These are phyloP conservation scores for Teunomyces barrocoloradensis DNA, from an alignment of 805 yeast species.

Conservation along the genomic window DNA sequence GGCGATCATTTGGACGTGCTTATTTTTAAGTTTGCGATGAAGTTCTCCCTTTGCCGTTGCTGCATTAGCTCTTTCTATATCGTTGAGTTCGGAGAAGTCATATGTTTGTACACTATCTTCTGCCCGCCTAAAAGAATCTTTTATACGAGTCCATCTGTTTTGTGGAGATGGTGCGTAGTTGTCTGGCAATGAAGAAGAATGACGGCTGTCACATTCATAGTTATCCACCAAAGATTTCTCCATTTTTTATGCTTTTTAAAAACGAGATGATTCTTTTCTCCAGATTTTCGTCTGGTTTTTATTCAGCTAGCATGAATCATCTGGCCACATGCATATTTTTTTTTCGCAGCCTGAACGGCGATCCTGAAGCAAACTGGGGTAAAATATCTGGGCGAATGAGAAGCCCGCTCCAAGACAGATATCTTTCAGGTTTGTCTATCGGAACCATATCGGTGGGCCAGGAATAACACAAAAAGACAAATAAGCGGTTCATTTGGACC, in stretches of 20 bases:
- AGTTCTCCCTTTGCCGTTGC: slow-evolving; percentile 27
- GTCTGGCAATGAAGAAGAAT: background rate
- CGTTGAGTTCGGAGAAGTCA: slow-evolving; percentile 11
- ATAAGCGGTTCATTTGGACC: background rate
- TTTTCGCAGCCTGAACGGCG: slow-evolving; percentile 3
- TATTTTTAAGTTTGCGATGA: slow-evolving; percentile 19
- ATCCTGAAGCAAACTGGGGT: background rate
- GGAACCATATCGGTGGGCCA: background rate
- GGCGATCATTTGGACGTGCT: slow-evolving; percentile 28
- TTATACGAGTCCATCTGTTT: slow-evolving; percentile 18
- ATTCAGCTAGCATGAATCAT: background rate
- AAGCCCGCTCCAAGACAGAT: background rate
- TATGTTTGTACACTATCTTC: slow-evolving; percentile 8
- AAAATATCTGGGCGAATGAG: background rate
- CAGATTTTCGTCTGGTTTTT: background rate
- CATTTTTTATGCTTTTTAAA: background rate
- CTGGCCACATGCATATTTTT: background rate
- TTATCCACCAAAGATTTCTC: background rate
- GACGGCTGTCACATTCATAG: background rate
- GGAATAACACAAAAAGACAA: background rate
- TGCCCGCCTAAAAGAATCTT: slow-evolving; percentile 31
- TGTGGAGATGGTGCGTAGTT: background rate
- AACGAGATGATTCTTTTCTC: background rate
- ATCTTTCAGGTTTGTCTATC: background rate
- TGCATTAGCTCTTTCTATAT: slow-evolving; percentile 34